Conservation (phyloP, 768 basidiomycete genomes). For the Astraeus odoratus region DNA sequence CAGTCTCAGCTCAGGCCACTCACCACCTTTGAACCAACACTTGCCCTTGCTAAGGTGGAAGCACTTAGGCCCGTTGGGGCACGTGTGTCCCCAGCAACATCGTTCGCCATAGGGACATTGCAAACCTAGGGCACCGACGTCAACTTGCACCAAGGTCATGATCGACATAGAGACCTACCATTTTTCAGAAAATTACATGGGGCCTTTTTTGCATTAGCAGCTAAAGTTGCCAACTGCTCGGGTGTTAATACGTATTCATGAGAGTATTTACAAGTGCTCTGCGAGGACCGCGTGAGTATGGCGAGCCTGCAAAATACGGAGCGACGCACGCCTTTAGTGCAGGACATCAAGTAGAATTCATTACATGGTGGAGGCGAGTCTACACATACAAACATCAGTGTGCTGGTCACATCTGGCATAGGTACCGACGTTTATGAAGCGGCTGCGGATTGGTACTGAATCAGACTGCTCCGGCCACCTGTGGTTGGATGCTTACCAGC, state of each 20-base stretch:
- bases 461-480: not conserved
- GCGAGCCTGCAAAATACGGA: not conserved
- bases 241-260: conserved; percentile 70
- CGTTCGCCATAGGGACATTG: conserved; percentile 68
- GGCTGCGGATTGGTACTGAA: conserved; percentile 39
- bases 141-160: conserved; percentile 5
- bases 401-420: not conserved
- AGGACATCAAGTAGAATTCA: conserved; percentile 76
- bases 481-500: conserved; percentile 37
- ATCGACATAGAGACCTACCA: conserved; percentile 33
- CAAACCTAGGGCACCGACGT: conserved; percentile 39
- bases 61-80: conserved; percentile 71
- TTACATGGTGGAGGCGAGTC: conserved; percentile 83
- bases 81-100: conserved; percentile 82
- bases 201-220: conserved; percentile 76
- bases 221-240: conserved; percentile 65
- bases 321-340: conserved; percentile 63
- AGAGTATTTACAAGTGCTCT: conserved; percentile 76
- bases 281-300: conserved; percentile 12
- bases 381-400: conserved; percentile 24
- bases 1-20: conserved; percentile 14
- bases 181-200: conserved; percentile 83
- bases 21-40: conserved; percentile 81
- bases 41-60: conserved; percentile 68
- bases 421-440: conserved; percentile 64